A percentile compares a stretch with the other conserved stretches of the same genome.
These are phyloP conservation scores for Pecoramyces ruminantium DNA, from an alignment of 192 early-diverging fungal genomes.

Conservation along the genomic window DNA sequence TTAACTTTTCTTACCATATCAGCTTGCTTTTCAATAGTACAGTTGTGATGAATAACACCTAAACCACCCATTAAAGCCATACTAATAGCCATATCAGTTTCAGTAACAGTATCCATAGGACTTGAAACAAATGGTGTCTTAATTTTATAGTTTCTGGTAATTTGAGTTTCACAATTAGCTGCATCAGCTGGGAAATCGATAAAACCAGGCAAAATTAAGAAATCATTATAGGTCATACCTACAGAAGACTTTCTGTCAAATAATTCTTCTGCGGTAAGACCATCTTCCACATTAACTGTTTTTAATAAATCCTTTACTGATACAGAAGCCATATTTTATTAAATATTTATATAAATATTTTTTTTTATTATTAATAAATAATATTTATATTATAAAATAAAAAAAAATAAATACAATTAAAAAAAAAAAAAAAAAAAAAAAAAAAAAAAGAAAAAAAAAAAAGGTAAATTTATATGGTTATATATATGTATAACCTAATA, in stretches of 20 bases:
- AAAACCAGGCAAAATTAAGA: conserved; percentile 86
- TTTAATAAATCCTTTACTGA: too few species aligned
- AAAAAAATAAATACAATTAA: too few species aligned
- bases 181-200: conserved; percentile 79
- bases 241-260: conserved; percentile 62
- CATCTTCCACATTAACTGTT: too few species aligned
- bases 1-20: conserved; percentile 96
- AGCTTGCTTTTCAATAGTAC: conserved; percentile 82
- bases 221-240: conserved; percentile 97
- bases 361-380: too few species aligned
- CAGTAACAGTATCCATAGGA: conserved; percentile 97
- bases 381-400: too few species aligned
- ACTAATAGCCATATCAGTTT: conserved; percentile 90
- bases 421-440: too few species aligned
- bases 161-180: conserved; percentile 61
- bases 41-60: conserved; percentile 97
- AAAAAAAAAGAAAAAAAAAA: too few species aligned
- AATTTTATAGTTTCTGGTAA: conserved; percentile 79
- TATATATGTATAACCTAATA: too few species aligned
- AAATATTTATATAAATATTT: too few species aligned
- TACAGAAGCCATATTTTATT: too few species aligned
- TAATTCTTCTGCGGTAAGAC: conserved; percentile 63
- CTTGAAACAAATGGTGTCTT: conserved; percentile 89
- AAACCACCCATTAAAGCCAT: conserved; percentile 93
- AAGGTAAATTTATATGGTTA: too few species aligned